Evolutionary conservation across 192 early-diverging fungal species (phyloP).

Genomic region (Cladochytrium replicatum): DNA sequence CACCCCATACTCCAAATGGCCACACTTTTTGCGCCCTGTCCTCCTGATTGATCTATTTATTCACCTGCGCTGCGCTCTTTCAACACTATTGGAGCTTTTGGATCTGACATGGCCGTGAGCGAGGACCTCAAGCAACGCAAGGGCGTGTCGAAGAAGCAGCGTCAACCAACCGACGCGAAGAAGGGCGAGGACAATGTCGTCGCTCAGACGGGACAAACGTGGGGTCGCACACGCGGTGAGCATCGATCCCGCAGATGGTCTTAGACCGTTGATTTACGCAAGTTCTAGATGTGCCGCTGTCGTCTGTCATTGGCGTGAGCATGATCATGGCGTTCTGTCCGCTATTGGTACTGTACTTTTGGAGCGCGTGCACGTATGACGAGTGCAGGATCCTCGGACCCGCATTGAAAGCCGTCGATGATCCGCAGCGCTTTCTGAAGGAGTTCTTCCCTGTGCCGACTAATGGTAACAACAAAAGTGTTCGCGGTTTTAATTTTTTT

Average conservation of each 20-base stretch:
- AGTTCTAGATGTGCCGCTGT: slow-evolving; percentile 32
- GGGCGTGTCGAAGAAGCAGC: too few species aligned
- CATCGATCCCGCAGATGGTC: not conserved
- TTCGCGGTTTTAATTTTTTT: not conserved
- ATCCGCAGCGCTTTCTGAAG: slow-evolving; percentile 16
- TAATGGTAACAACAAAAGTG: slow-evolving; percentile 4
- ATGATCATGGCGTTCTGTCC: slow-evolving; percentile 56
- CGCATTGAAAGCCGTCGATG: slow-evolving; percentile 22
- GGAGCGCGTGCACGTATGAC: slow-evolving; percentile 54
- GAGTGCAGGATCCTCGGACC: slow-evolving; percentile 54
- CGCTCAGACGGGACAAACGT: slow-evolving; percentile 60
- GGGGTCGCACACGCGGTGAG: slow-evolving; percentile 62
- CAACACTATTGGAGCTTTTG: too few species aligned
- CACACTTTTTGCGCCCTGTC: too few species aligned
- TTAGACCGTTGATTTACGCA: not conserved
- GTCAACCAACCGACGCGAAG: too few species aligned
- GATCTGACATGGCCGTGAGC: too few species aligned
- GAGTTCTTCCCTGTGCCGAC: slow-evolving; percentile 33
- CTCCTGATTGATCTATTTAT: too few species aligned
- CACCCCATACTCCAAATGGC: too few species aligned
- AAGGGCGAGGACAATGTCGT: slow-evolving; percentile 12
- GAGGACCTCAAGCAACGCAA: too few species aligned
- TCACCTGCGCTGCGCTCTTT: too few species aligned
- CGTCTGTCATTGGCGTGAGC: slow-evolving; percentile 39
- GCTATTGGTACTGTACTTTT: slow-evolving; percentile 55